Conservation (phyloP, 2,329 filamentous ascomycete genomes). For the Arthrobotrys conoides region DNA sequence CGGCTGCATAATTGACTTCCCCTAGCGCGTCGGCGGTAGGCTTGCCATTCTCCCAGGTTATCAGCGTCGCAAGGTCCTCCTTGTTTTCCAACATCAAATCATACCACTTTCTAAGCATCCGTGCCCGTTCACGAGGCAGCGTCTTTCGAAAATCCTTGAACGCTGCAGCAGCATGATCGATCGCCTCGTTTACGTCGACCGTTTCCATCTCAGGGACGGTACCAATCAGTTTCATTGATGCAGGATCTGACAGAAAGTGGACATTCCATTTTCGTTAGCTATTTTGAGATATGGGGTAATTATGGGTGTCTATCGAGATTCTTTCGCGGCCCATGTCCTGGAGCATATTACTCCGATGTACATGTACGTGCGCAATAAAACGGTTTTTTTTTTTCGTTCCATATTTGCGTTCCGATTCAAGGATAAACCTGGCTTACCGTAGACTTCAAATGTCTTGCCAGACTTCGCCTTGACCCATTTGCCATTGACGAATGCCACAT, state of each 20-base stretch:
- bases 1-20: conserved; percentile 80
- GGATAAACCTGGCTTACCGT: conserved; percentile 70
- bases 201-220: conserved; percentile 86
- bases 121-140: conserved; percentile 81
- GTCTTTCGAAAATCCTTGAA: conserved; percentile 79
- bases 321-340: conserved; percentile 32
- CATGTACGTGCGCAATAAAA: conserved; percentile 58
- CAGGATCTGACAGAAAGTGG: conserved; percentile 75
- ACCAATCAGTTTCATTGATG: conserved; percentile 84
- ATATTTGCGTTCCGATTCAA: conserved; percentile 36
- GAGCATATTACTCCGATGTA: conserved; percentile 53
- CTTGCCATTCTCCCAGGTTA: conserved; percentile 93
- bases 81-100: conserved; percentile 82
- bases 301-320: conserved; percentile 19
- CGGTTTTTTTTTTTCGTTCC: conserved; percentile 47
- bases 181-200: conserved; percentile 83
- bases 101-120: conserved; percentile 84
- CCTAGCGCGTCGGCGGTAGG: conserved; percentile 81
- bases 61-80: conserved; percentile 84
- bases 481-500: conserved; percentile 82
- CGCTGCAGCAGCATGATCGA: conserved; percentile 84
- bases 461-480: conserved; percentile 89
- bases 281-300: conserved; percentile 36
- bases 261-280: conserved; percentile 46
- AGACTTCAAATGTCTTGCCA: conserved; percentile 91